Percentiles rank a stretch among this genome's conserved stretches.
Conservation (phyloP, 106 monocot genomes). For the Acanthochlamys bracteata region DNA sequence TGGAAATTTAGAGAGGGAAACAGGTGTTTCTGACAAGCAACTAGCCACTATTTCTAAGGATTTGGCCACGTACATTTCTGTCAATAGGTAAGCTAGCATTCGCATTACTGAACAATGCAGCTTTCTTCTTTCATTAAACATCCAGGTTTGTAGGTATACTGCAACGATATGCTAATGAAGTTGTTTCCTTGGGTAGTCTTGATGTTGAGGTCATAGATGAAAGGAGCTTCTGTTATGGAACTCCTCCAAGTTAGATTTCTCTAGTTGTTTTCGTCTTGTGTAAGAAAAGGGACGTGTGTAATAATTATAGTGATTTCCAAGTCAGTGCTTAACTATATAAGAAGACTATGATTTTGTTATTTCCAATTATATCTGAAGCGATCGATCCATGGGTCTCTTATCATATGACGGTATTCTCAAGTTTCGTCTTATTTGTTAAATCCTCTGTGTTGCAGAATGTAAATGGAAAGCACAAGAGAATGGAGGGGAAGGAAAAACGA, state of each 20-base stretch:
- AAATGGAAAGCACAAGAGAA: slow-evolving; percentile 7
- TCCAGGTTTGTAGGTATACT: slow-evolving; percentile 31
- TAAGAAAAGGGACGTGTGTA: not conserved
- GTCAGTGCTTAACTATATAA: not conserved
- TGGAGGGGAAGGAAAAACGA: not conserved
- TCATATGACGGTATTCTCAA: no score
- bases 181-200: slow-evolving; percentile 65
- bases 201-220: slow-evolving; percentile 66
- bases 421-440: not conserved
- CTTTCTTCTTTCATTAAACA: not conserved
- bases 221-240: slow-evolving; percentile 54
- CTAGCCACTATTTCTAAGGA: slow-evolving; percentile 67
- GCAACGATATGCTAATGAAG: slow-evolving; percentile 63
- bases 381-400: not conserved
- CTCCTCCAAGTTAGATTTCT: slow-evolving; percentile 32
- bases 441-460: not conserved
- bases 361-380: not conserved
- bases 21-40: slow-evolving; percentile 72
- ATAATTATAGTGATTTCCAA: not conserved
- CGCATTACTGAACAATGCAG: not conserved
- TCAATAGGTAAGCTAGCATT: slow-evolving; percentile 32
- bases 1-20: slow-evolving; percentile 80
- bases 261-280: not conserved
- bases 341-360: not conserved
- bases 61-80: slow-evolving; percentile 59